A percentile compares a stretch with the other conserved stretches of the same genome.
phyloP scores from a whole-genome alignment of 495 filamentous ascomycete genomes.

The Neurospora sp. region DNA sequence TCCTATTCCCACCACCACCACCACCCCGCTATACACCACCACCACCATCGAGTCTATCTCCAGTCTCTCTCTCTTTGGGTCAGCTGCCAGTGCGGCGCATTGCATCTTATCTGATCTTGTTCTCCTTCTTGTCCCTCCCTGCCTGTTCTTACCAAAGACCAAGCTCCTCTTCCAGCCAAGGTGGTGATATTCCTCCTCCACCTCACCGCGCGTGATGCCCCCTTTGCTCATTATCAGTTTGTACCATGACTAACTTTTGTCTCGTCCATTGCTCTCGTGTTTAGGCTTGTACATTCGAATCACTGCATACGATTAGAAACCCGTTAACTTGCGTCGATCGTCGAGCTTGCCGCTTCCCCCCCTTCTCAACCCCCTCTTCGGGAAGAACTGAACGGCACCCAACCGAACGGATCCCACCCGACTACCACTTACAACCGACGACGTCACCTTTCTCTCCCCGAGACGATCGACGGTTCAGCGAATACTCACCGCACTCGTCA shows the following conservation, averaged over 20 bases:
- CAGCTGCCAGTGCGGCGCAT: background rate
- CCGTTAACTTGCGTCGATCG: background rate
- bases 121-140: background rate
- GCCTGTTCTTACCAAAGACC: background rate
- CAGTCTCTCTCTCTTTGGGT: background rate
- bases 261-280: background rate
- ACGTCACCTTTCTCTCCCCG: background rate
- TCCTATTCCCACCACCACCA: background rate
- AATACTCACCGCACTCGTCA: background rate
- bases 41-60: background rate
- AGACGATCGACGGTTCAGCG: background rate
- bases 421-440: background rate
- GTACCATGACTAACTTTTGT: background rate
- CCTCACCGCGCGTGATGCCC: background rate
- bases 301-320: background rate
- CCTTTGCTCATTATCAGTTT: background rate
- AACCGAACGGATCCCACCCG: background rate
- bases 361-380: background rate
- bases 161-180: background rate
- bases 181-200: background rate
- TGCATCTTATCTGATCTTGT: background rate
- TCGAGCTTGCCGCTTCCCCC: background rate
- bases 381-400: background rate
- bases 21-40: background rate
- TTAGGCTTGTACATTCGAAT: background rate